phyloP scores from a whole-genome alignment of 306 rosid genomes.

The Hippophae rhamnoides region DNA sequence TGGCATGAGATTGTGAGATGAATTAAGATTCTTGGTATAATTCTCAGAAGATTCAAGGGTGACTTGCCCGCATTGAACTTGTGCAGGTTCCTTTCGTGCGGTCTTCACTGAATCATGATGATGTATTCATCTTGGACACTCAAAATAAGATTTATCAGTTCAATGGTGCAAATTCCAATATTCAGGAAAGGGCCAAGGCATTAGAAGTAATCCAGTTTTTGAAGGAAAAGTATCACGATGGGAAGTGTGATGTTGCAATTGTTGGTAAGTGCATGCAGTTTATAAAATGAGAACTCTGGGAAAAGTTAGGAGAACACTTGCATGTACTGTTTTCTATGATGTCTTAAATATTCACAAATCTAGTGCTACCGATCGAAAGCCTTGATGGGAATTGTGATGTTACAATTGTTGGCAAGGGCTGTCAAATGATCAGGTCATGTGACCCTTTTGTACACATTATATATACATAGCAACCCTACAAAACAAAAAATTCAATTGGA shows the following conservation, averaged over 20 bases:
- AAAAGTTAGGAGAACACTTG: no score
- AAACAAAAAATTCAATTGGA: no score
- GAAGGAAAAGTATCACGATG: conserved; percentile 88
- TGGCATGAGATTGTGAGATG: conserved; percentile 15
- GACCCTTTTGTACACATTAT: no score
- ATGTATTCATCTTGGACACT: conserved; percentile 88
- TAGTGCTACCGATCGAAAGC: conserved; percentile 7
- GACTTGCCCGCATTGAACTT: conserved; percentile 19
- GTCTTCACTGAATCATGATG: conserved; percentile 94
- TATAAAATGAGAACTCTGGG: not conserved
- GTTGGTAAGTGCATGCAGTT: conserved; percentile 60
- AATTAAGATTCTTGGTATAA: conserved; percentile 16
- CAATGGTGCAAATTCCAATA: conserved; percentile 95
- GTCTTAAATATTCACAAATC: conserved; percentile 14
- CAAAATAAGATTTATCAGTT: conserved; percentile 83
- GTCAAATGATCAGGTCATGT: no score
- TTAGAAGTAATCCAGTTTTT: conserved; percentile 86
- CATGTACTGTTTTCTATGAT: no score
- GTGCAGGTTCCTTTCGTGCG: conserved; percentile 90
- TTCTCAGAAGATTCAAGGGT: conserved; percentile 15
- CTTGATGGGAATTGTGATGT: no score
- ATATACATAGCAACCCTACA: no score
- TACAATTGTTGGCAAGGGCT: no score
- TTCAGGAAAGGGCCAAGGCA: conserved; percentile 98
- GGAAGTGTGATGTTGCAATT: conserved; percentile 86